These are phyloP conservation scores for Meira nashicola DNA, from an alignment of 1,284 basidiomycete species.

Conservation along the genomic window DNA sequence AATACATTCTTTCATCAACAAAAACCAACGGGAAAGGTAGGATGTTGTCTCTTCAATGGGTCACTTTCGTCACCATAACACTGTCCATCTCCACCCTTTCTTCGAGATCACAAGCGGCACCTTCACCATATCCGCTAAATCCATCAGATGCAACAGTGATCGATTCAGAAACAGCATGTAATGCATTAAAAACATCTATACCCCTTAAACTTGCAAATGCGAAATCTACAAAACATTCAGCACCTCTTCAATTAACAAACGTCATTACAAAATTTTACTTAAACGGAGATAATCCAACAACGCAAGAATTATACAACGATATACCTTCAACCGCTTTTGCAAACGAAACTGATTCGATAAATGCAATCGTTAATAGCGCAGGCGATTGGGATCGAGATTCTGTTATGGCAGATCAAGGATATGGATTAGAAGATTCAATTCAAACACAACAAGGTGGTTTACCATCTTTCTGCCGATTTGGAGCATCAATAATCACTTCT, in stretches of 20 bases:
- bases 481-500: conserved; percentile 22
- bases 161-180: not conserved
- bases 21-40: too few relatives aligned
- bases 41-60: too few relatives aligned
- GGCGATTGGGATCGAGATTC: conserved; percentile 17
- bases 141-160: conserved; percentile 1
- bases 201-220: not conserved
- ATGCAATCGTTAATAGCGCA: conserved; percentile 13
- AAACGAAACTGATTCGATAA: conserved; percentile 18
- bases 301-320: conserved; percentile 17
- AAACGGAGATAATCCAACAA: conserved; percentile 21
- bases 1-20: too few relatives aligned
- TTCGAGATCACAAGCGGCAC: not conserved
- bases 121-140: not conserved
- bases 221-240: too few relatives aligned
- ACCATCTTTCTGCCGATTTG: conserved; percentile 33
- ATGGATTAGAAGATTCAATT: conserved; percentile 21
- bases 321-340: conserved; percentile 19
- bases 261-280: conserved; percentile 17
- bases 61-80: too few relatives aligned
- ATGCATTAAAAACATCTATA: not conserved
- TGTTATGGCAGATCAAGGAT: conserved; percentile 23
- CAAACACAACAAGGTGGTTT: conserved; percentile 18
- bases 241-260: conserved; percentile 8
- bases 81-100: too few relatives aligned